Base-by-base conservation (phyloP, 2,329 filamentous ascomycete species). In the Plectosphaerella sp. region DNA sequence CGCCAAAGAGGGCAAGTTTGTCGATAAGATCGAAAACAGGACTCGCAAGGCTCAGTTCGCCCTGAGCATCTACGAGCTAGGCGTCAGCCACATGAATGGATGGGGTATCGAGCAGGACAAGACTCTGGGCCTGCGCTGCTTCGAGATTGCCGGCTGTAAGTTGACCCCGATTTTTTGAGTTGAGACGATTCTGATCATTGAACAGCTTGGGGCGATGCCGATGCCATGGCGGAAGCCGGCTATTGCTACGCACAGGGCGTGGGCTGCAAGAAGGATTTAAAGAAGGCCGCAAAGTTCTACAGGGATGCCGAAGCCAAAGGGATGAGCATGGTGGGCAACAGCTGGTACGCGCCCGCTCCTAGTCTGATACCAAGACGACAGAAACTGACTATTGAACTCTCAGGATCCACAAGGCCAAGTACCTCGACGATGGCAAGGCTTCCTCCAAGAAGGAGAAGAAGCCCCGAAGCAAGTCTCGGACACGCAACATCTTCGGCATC, bases 91-190 rank as follows among this genome's bases (percentile, higher is more conserved):
- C 66, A 91, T 97, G 84, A 97, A 99, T 62, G 94, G 94, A 5
- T 99, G 94, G 94, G 94, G 94, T 15, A 95, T 96, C 39, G 85
- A 93, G 60, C 91, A 96, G 69, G 94, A 99, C 66, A 96, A 94
- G 67, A 73, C 82, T 5, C 79, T 97, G 54, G 94, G 91, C 0
- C 71, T 99, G 62, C 82, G 91, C 50, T 99, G 94, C 67, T 99
- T 97, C 66, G 94, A 99, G 68, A 96, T 97, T 61, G 94, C 94
- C 42, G 93, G 90, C 49, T 88, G 83, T 86, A 73, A 76, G 83
- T 78, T 58, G 55, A 61, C 10, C 16, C 16, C 15, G 37, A n/a
- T 15, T 47, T 52, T 5, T 48, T 48, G 11, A 10, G 11, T 12
- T 12, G 28, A 12, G 8, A 33, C 8, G 2, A 12, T 33, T 10